These are phyloP conservation scores for Coemansia sp. DNA, from an alignment of 192 early-diverging fungal species.

Conservation along the genomic window DNA sequence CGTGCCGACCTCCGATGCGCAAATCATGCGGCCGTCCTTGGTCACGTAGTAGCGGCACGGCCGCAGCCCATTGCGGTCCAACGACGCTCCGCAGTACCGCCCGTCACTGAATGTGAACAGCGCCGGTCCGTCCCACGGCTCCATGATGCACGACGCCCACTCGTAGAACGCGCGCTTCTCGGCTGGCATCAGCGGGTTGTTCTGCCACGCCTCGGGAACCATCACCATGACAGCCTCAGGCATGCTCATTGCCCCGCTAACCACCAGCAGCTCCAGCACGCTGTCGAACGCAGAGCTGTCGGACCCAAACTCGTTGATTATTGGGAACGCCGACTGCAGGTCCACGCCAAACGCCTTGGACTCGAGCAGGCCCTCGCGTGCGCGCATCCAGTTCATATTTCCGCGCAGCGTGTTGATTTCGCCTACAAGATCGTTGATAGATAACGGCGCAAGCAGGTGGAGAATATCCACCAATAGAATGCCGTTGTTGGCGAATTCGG, in stretches of 20 bases:
- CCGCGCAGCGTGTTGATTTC: constrained; percentile 99
- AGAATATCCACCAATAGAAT: constrained; percentile 2
- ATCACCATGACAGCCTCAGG: constrained; percentile 99
- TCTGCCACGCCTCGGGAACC: constrained; percentile 99
- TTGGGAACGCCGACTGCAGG: constrained; percentile 83
- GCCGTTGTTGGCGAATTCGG: not conserved
- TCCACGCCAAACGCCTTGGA: constrained; percentile 77
- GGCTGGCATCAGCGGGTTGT: constrained; percentile 73
- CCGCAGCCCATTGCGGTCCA: constrained; percentile 96
- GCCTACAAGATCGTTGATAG: constrained; percentile 41
- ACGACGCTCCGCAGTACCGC: constrained; percentile 94
- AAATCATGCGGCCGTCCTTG: constrained; percentile 90
- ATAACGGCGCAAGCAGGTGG: not conserved
- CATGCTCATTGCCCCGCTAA: constrained; percentile 85
- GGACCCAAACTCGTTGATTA: constrained; percentile 93
- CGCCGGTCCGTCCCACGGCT: constrained; percentile 98
- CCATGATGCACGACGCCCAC: constrained; percentile 97
- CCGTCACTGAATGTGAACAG: constrained; percentile 98
- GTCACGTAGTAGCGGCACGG: constrained; percentile 99
- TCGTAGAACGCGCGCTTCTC: constrained; percentile 93
- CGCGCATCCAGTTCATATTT: constrained; percentile 99
- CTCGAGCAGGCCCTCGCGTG: constrained; percentile 91
- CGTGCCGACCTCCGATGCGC: constrained; percentile 95
- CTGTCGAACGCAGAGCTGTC: constrained; percentile 98
- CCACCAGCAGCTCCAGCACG: constrained; percentile 90